Base-by-base conservation (phyloP, 768 basidiomycete genomes). In the Boletus edulis region DNA sequence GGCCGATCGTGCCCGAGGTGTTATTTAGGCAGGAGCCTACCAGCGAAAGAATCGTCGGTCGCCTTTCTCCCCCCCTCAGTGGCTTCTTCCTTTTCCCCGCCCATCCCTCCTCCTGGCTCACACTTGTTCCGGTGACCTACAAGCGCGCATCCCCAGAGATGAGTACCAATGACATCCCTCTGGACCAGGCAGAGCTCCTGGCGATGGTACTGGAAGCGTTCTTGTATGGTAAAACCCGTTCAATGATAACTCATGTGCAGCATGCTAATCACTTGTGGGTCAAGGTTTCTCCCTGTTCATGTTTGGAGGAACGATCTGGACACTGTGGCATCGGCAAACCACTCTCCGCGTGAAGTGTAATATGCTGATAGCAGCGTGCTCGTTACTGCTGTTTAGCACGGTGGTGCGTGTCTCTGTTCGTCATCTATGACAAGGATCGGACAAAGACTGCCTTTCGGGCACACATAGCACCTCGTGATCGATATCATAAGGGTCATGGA, bases 241-340 rank as follows among this genome's bases (percentile, higher is more conserved):
- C 14, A 10, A 14, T 17, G 12, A 34, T 12, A 8, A 18, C 27
- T 41, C 20, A 12, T 18, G 34, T 0, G 29, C 3, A 31, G 2
- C 24, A 22, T 39, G 2, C 37, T 59, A n/a, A 56, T 4, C 7
- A 3, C n/a, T 39, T 0, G 3, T 45, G 14, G 14, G 0, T 1
- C 14, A n/a, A 74, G 73, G 73, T 0, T 71, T 73, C 51, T 74
- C 72, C 5, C 32, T 72, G 27, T 50, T 73, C 38, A 73, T 74
- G 73, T 74, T 72, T 54, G 61, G 63, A 8, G 62, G 59, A 3
- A 69, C 71, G 1, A 41, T 74, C 12, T 68, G 66, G 60, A 61
- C 54, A 1, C 35, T 73, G n/a, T 34, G 54, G 7, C 48, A 43
- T 24, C 49, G 50, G 18, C 57, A 34, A 10, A 35, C 50, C 9